Percentiles rank a stretch among this genome's conserved stretches.
phyloP scores from a whole-genome alignment of 306 rosid genomes.

The Rosa lucieae region DNA sequence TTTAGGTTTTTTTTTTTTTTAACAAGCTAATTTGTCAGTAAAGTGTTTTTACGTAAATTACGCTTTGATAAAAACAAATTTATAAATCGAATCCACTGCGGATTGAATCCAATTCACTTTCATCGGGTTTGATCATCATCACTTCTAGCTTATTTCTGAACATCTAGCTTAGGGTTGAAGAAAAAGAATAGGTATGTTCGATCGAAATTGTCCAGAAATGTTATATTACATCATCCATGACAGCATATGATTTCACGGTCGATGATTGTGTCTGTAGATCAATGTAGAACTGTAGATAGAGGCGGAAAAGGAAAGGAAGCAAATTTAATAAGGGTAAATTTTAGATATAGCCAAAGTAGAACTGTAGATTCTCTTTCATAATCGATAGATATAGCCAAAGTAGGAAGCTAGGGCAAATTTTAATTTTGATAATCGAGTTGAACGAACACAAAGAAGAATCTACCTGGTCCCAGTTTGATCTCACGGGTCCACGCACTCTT shows the following conservation, averaged over 20 bases:
- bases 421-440: neutral
- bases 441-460: neutral
- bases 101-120: too few relatives aligned
- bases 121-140: too few relatives aligned
- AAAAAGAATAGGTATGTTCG: neutral
- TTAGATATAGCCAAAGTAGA: too few relatives aligned
- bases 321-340: slow-evolving; percentile 7
- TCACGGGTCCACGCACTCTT: slow-evolving; percentile 9
- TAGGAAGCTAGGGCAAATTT: neutral
- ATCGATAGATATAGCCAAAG: too few relatives aligned
- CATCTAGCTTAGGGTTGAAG: neutral
- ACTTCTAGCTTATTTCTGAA: neutral
- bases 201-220: neutral
- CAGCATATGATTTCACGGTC: neutral
- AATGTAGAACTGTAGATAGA: slow-evolving; percentile 4
- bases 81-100: too few relatives aligned
- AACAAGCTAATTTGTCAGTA: too few relatives aligned
- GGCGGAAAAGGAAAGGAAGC: neutral
- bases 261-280: neutral
- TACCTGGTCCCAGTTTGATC: slow-evolving; percentile 28
- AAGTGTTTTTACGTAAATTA: too few relatives aligned
- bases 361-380: slow-evolving; percentile 5
- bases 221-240: slow-evolving; percentile 5
- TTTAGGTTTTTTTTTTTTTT: too few relatives aligned
- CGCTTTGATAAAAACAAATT: too few relatives aligned